Conservation (phyloP, 371 early-diverging fungal species). For the Neoconidiobolus thromboides region DNA sequence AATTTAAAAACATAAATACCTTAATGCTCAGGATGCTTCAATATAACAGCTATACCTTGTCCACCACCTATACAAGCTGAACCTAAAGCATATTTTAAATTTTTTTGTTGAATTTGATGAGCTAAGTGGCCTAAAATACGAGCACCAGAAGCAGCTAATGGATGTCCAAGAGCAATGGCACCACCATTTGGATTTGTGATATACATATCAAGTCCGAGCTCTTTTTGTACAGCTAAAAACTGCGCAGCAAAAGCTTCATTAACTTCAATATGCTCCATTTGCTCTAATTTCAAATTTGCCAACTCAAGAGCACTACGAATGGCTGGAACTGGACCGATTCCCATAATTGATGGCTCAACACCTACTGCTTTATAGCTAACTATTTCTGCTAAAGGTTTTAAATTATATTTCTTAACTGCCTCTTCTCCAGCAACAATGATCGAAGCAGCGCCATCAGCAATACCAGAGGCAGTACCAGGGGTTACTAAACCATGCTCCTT, state of each 20-base stretch:
- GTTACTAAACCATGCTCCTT: constrained; percentile 73
- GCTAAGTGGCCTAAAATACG: constrained; percentile 78
- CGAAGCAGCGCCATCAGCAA: constrained; percentile 91
- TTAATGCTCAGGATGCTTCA: constrained; percentile 14
- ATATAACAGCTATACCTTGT: constrained; percentile 43
- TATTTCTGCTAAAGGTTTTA: constrained; percentile 72
- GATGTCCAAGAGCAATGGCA: constrained; percentile 94
- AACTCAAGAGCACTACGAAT: constrained; percentile 68
- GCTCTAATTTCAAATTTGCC: constrained; percentile 53
- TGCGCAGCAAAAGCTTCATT: constrained; percentile 98
- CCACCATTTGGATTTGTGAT: constrained; percentile 85
- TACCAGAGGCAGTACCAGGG: constrained; percentile 91
- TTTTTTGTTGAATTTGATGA: constrained; percentile 60
- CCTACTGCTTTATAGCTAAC: constrained; percentile 75
- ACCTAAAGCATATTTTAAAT: constrained; percentile 72
- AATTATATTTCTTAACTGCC: constrained; percentile 55
- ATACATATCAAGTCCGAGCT: constrained; percentile 54
- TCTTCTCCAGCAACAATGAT: constrained; percentile 73
- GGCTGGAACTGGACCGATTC: constrained; percentile 89
- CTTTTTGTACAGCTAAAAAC: constrained; percentile 74
- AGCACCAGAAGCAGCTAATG: constrained; percentile 89
- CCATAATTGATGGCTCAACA: constrained; percentile 68
- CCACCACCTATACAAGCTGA: constrained; percentile 87
- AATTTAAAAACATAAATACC: too few relatives aligned
- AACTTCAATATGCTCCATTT: constrained; percentile 86